Evolutionary conservation across 1,284 basidiomycete species (phyloP).

Genomic region (Jaminaea rosea): DNA sequence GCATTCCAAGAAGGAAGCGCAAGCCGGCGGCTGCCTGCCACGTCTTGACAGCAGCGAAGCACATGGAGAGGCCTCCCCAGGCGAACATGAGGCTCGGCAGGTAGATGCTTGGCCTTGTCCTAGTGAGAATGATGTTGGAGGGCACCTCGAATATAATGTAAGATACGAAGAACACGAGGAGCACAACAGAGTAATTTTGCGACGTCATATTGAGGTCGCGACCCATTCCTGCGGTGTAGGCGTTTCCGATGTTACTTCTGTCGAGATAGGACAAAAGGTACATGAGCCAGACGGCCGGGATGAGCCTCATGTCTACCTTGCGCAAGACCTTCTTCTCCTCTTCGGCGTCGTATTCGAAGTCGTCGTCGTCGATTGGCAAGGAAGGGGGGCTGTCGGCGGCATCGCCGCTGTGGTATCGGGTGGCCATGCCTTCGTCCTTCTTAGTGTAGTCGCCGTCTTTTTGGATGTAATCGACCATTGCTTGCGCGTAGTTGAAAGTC

Average conservation of each 20-base stretch:
- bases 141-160: conserved; percentile 19
- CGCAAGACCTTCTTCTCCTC: conserved; percentile 47
- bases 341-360: conserved; percentile 2
- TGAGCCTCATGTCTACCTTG: conserved; percentile 47
- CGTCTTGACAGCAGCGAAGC: conserved; percentile 8
- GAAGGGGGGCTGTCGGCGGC: conserved; percentile 5
- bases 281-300: conserved; percentile 48
- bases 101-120: conserved; percentile 19
- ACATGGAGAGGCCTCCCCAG: conserved; percentile 23
- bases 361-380: conserved; percentile 6
- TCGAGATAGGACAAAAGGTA: conserved; percentile 24
- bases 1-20: conserved; percentile 13
- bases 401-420: conserved; percentile 6
- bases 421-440: too few relatives aligned
- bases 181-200: conserved; percentile 11
- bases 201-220: conserved; percentile 12
- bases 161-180: conserved; percentile 17
- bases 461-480: too few relatives aligned
- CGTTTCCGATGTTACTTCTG: conserved; percentile 16
- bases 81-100: conserved; percentile 22
- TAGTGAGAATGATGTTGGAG: conserved; percentile 19
- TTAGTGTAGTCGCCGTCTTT: too few relatives aligned
- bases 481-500: too few relatives aligned
- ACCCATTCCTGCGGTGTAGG: conserved; percentile 10
- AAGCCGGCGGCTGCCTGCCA: conserved; percentile 9